Conservation (phyloP, 2,329 filamentous ascomycete genomes). For the Colletotrichum sidae region DNA sequence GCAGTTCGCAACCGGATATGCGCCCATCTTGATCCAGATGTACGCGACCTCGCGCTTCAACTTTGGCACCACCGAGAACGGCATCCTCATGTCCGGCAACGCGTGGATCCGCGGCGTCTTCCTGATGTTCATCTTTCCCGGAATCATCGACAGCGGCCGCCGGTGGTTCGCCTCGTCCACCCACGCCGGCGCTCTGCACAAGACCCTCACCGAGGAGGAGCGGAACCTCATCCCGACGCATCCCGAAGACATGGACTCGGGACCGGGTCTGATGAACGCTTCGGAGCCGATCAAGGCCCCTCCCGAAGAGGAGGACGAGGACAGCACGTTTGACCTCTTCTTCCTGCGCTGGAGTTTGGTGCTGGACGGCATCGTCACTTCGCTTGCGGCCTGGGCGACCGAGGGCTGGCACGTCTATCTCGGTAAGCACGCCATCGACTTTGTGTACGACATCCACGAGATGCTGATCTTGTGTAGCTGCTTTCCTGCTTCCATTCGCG, state of each 20-base stretch:
- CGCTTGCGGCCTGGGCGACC: constrained; percentile 70
- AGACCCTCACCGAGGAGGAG: constrained; percentile 20
- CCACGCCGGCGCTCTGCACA: constrained; percentile 25
- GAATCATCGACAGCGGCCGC: constrained; percentile 62
- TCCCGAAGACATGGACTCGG: constrained; percentile 55
- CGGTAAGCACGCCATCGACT: constrained; percentile 47
- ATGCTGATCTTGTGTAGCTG: constrained; percentile 54
- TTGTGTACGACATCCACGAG: background rate
- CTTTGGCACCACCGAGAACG: constrained; percentile 67
- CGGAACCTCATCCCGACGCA: constrained; percentile 47
- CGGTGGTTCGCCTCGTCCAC: constrained; percentile 44
- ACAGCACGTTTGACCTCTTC: constrained; percentile 72
- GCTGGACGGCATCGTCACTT: constrained; percentile 73
- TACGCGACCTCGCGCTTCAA: constrained; percentile 67
- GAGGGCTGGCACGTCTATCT: constrained; percentile 77
- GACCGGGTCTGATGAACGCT: constrained; percentile 53
- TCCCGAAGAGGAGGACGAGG: constrained; percentile 53
- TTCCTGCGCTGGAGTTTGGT: constrained; percentile 75
- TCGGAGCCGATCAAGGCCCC: constrained; percentile 56
- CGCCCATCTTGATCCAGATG: constrained; percentile 70
- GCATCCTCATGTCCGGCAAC: constrained; percentile 67
- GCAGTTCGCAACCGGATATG: constrained; percentile 70
- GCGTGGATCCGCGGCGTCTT: constrained; percentile 66
- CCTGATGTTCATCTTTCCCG: constrained; percentile 65
- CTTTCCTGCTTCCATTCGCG: constrained; percentile 73